Evolutionary conservation across 2,329 filamentous ascomycete species (phyloP).

Genomic region (Xylaria arbuscula): DNA sequence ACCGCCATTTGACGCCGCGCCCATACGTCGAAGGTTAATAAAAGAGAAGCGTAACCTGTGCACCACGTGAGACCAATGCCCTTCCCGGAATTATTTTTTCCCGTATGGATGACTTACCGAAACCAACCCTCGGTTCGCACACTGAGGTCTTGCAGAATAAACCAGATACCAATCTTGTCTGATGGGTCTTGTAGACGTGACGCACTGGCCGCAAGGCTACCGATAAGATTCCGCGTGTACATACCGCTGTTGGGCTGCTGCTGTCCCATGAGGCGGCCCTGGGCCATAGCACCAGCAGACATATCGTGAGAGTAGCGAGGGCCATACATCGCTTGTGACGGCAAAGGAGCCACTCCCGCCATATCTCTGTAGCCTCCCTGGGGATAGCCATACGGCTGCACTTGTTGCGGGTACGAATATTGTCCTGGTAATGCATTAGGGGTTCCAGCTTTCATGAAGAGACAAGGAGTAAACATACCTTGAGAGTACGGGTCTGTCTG

Average conservation of each 20-base stretch:
- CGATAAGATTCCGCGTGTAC: constrained; percentile 96
- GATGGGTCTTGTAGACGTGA: constrained; percentile 83
- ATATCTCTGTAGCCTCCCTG: constrained; percentile 47
- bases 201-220: constrained; percentile 88
- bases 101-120: constrained; percentile 67
- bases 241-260: constrained; percentile 74
- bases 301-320: constrained; percentile 52
- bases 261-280: constrained; percentile 51
- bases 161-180: constrained; percentile 92
- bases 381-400: constrained; percentile 47
- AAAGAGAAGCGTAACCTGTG: constrained; percentile 75
- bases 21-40: constrained; percentile 78
- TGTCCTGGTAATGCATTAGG: constrained; percentile 36
- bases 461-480: constrained; percentile 37
- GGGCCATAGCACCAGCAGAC: constrained; percentile 52
- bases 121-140: constrained; percentile 93
- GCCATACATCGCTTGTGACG: constrained; percentile 49
- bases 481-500: constrained; percentile 47
- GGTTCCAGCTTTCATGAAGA: constrained; percentile 7
- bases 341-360: constrained; percentile 44
- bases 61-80: constrained; percentile 27
- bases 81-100: neutral
- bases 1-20: constrained; percentile 51
- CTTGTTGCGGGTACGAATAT: constrained; percentile 47
- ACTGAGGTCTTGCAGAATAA: constrained; percentile 93